Percentiles rank a stretch among this genome's conserved stretches.
phyloP scores from a whole-genome alignment of 805 yeast genomes.

The Metschnikowia noctiluminum region DNA sequence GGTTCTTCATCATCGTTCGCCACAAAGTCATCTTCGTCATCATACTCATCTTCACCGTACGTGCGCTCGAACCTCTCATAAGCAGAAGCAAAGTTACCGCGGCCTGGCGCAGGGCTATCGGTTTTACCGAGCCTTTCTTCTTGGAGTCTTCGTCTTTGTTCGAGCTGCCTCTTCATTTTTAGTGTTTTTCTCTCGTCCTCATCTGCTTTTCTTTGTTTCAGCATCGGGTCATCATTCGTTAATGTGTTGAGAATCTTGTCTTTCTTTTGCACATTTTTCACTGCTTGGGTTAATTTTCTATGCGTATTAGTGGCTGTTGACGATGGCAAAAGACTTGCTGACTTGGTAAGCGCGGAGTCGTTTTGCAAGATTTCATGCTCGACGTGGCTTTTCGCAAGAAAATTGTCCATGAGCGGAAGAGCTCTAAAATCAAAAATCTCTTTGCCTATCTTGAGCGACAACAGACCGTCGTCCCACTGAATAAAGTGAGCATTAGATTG shows the following conservation, averaged over 20 bases:
- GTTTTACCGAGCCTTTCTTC: constrained; percentile 57
- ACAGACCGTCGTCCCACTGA: constrained; percentile 91
- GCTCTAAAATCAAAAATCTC: constrained; percentile 80
- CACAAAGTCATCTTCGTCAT: constrained; percentile 42
- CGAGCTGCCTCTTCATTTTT: constrained; percentile 63
- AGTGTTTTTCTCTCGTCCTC: constrained; percentile 56
- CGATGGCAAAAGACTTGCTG: constrained; percentile 79
- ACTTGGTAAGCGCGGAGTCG: constrained; percentile 59
- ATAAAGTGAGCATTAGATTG: constrained; percentile 88
- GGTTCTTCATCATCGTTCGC: constrained; percentile 44
- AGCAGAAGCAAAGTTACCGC: constrained; percentile 25
- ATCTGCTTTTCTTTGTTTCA: constrained; percentile 64
- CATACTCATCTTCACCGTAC: constrained; percentile 35
- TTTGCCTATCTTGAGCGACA: constrained; percentile 80
- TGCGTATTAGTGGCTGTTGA: constrained; percentile 87
- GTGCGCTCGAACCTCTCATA: constrained; percentile 38
- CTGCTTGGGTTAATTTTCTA: constrained; percentile 69
- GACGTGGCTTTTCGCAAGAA: constrained; percentile 68
- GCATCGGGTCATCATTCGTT: constrained; percentile 64
- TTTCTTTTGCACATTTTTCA: constrained; percentile 46
- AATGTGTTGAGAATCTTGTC: constrained; percentile 51
- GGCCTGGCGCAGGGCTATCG: constrained; percentile 28
- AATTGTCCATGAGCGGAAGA: constrained; percentile 64
- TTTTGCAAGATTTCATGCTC: constrained; percentile 69
- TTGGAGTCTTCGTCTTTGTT: constrained; percentile 53